Conservation (phyloP, 495 filamentous ascomycete species). For the Oleoguttula mirabilis region DNA sequence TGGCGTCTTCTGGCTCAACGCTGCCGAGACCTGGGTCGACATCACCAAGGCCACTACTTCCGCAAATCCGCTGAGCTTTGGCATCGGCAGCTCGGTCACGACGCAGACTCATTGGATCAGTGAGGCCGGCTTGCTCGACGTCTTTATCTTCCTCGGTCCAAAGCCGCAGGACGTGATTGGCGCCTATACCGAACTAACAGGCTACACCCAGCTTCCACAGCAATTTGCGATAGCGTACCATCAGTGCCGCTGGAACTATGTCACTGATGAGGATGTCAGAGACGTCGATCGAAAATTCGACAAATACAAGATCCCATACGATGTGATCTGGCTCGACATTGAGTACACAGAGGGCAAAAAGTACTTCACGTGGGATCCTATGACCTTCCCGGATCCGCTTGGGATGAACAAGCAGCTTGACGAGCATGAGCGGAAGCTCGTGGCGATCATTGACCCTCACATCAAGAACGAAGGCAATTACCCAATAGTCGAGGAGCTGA, state of each 20-base stretch:
- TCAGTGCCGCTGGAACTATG: conserved; percentile 97
- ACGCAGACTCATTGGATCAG: conserved; percentile 97
- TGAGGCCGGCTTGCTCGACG: conserved; percentile 75
- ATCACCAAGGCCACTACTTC: conserved; percentile 69
- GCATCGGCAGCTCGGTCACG: conserved; percentile 51
- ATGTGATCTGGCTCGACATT: conserved; percentile 97
- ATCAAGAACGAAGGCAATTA: conserved; percentile 86
- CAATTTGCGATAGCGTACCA: conserved; percentile 89
- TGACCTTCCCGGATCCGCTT: conserved; percentile 73
- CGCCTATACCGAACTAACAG: conserved; percentile 82
- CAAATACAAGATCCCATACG: conserved; percentile 87
- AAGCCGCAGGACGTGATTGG: conserved; percentile 67
- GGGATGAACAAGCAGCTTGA: conserved; percentile 80
- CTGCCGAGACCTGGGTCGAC: conserved; percentile 95
- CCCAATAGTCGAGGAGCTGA: conserved; percentile 63
- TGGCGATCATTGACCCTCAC: conserved; percentile 90
- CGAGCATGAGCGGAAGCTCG: conserved; percentile 73
- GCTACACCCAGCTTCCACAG: conserved; percentile 81
- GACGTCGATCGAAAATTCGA: conserved; percentile 94
- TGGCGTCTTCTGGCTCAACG: conserved; percentile 97
- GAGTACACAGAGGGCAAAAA: conserved; percentile 93
- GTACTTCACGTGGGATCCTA: conserved; percentile 92
- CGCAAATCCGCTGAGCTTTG: conserved; percentile 65
- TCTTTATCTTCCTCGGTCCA: conserved; percentile 89
- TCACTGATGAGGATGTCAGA: conserved; percentile 90